phyloP scores from a whole-genome alignment of 129 eudicot species.

The Pseudognaphalium luteoalbum region DNA sequence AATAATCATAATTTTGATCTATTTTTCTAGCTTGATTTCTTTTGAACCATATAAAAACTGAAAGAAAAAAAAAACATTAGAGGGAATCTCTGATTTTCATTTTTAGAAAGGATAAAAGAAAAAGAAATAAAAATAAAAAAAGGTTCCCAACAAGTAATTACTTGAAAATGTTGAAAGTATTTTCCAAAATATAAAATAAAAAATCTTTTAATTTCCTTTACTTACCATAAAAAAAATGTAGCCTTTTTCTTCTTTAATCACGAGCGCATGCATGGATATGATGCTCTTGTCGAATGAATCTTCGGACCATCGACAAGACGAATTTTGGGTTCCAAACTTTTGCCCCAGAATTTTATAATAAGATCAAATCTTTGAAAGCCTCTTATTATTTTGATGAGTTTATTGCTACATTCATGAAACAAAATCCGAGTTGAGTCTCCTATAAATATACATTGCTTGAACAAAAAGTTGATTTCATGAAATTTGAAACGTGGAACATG shows the following conservation, averaged over 20 bases:
- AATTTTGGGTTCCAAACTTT: conserved; percentile 9
- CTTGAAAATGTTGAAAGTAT: neutral
- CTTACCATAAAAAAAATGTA: conserved; percentile 27
- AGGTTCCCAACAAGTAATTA: neutral
- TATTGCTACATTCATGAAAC: conserved; percentile 12
- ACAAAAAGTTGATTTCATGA: conserved; percentile 12
- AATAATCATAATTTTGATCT: neutral
- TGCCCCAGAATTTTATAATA: conserved; percentile 8
- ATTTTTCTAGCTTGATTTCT: no score
- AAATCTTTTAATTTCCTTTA: neutral
- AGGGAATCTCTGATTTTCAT: no score
- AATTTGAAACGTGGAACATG: conserved; percentile 56
- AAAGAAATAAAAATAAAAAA: neutral
- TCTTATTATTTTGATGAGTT: neutral
- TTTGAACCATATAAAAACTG: neutral
- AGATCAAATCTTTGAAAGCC: neutral
- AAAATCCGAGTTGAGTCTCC: conserved; percentile 24
- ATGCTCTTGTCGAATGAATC: conserved; percentile 25
- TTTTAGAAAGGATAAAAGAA: neutral
- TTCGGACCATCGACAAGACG: conserved; percentile 27
- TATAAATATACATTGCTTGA: conserved; percentile 34
- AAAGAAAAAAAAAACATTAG: neutral
- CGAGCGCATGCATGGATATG: conserved; percentile 7
- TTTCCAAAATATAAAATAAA: neutral
- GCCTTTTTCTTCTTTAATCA: conserved; percentile 29